A percentile compares a stretch with the other conserved stretches of the same genome.
These are phyloP conservation scores for Trichoderma sp. DNA, from an alignment of 2,329 filamentous ascomycete genomes.

Conservation along the genomic window DNA sequence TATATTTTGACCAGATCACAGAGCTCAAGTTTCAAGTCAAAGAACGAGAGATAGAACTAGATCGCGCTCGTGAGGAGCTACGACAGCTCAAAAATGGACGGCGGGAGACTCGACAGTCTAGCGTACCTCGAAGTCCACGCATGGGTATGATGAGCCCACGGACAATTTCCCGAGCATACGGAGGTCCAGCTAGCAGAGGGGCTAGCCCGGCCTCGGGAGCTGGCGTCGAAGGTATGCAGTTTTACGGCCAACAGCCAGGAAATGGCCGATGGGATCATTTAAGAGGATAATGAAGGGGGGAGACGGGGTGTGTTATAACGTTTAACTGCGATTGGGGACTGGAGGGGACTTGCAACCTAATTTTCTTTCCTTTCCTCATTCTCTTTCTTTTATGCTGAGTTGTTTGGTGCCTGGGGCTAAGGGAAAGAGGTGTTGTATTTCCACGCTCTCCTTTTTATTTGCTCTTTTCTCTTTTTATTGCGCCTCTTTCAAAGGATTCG, in stretches of 20 bases:
- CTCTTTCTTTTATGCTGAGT: background rate
- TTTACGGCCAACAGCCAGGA: slow-evolving; percentile 41
- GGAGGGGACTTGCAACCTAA: background rate
- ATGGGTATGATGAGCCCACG: slow-evolving; percentile 56
- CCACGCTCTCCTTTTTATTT: background rate
- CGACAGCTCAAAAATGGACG: slow-evolving; percentile 50
- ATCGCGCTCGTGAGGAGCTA: slow-evolving; percentile 52
- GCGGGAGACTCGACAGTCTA: slow-evolving; percentile 57
- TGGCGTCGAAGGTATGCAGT: slow-evolving; percentile 43
- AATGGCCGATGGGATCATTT: slow-evolving; percentile 50
- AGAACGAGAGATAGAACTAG: slow-evolving; percentile 57
- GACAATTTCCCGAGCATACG: slow-evolving; percentile 34
- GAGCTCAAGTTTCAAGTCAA: slow-evolving; percentile 46
- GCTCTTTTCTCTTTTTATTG: background rate
- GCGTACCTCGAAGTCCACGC: slow-evolving; percentile 60
- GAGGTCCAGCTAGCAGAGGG: slow-evolving; percentile 49
- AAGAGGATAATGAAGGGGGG: slow-evolving; percentile 38
- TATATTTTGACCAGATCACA: slow-evolving; percentile 42
- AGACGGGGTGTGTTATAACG: background rate
- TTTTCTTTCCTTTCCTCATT: background rate
- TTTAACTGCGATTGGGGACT: background rate
- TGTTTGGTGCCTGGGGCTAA: background rate
- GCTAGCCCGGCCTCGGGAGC: slow-evolving; percentile 50
- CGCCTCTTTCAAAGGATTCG: background rate
- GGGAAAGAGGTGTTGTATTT: background rate